These are phyloP conservation scores for Pyrenula aspistea DNA, from an alignment of 495 filamentous ascomycete genomes.

Conservation along the genomic window DNA sequence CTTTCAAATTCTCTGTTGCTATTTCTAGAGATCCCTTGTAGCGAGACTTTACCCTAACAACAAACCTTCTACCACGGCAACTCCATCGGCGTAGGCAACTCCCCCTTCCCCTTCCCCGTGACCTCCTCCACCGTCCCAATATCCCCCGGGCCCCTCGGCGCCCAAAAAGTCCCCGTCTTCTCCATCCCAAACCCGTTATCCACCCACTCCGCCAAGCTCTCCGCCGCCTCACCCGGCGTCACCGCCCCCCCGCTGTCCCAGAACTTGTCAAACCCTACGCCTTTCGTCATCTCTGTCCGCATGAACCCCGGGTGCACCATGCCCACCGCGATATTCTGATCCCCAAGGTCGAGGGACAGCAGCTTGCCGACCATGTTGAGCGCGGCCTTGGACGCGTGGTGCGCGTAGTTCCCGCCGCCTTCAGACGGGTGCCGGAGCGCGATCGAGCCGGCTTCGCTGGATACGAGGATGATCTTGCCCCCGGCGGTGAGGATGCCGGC, in stretches of 20 bases:
- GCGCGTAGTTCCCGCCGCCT: slow-evolving; percentile 60
- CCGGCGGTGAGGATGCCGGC: slow-evolving; percentile 32
- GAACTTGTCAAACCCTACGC: slow-evolving; percentile 59
- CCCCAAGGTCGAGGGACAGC: slow-evolving; percentile 53
- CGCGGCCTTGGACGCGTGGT: slow-evolving; percentile 62
- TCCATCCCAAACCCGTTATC: slow-evolving; percentile 46
- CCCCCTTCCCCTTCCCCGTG: slow-evolving; percentile 33
- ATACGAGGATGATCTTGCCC: slow-evolving; percentile 53
- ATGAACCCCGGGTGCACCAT: slow-evolving; percentile 66
- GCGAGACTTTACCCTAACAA: not conserved
- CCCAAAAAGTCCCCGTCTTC: slow-evolving; percentile 61
- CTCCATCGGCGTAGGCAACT: slow-evolving; percentile 50
- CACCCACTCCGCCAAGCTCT: slow-evolving; percentile 47
- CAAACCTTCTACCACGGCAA: slow-evolving; percentile 55
- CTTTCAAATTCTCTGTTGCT: too few species aligned
- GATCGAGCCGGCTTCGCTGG: slow-evolving; percentile 57
- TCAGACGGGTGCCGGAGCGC: slow-evolving; percentile 52
- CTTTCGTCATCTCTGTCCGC: slow-evolving; percentile 61
- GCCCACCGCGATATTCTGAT: slow-evolving; percentile 48
- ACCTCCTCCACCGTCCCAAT: slow-evolving; percentile 57
- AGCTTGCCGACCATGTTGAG: slow-evolving; percentile 67
- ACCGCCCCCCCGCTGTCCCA: slow-evolving; percentile 59
- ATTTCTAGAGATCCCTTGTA: too few species aligned
- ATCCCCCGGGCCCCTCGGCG: slow-evolving; percentile 53
- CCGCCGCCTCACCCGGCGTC: slow-evolving; percentile 53